These are phyloP conservation scores for Fusarium temperatum DNA, from an alignment of 2,329 filamentous ascomycete species.

Conservation along the genomic window DNA sequence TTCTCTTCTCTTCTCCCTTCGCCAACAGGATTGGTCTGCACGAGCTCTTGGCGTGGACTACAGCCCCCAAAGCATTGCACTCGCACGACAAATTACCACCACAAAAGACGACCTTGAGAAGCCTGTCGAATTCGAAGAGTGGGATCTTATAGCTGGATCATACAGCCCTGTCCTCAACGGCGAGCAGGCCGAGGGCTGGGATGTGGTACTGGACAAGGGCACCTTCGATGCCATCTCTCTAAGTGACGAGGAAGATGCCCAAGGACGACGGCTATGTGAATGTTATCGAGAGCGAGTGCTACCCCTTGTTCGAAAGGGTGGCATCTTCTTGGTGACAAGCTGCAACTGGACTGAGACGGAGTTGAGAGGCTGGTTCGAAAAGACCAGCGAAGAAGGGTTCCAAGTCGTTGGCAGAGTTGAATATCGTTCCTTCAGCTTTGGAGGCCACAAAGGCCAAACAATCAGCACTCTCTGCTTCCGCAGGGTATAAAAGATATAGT, in stretches of 20 bases:
- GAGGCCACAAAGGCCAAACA: conserved; percentile 85
- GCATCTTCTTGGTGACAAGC: conserved; percentile 86
- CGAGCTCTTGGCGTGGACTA: conserved; percentile 90
- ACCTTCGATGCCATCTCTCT: conserved; percentile 96
- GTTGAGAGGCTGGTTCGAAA: conserved; percentile 79
- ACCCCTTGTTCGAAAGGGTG: conserved; percentile 73
- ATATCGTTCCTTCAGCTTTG: conserved; percentile 90
- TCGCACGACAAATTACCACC: conserved; percentile 73
- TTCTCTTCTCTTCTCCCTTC: conserved; percentile 83
- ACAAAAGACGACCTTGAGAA: conserved; percentile 21
- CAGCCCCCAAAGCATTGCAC: conserved; percentile 74
- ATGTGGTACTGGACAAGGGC: conserved; percentile 96
- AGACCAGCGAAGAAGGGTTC: conserved; percentile 53
- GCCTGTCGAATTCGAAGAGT: conserved; percentile 60
- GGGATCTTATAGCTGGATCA: conserved; percentile 68
- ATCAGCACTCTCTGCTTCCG: conserved; percentile 88
- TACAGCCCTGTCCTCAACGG: conserved; percentile 47
- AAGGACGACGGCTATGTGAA: conserved; percentile 73
- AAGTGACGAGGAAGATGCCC: conserved; percentile 62
- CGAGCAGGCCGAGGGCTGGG: conserved; percentile 67
- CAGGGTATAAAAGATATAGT: conserved; percentile 44
- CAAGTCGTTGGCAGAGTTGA: conserved; percentile 73
- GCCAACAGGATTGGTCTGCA: conserved; percentile 71
- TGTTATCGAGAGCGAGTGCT: conserved; percentile 76
- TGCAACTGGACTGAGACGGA: conserved; percentile 98